phyloP scores from a whole-genome alignment of 345 rosid genomes.

The Dipteronia sinensis region DNA sequence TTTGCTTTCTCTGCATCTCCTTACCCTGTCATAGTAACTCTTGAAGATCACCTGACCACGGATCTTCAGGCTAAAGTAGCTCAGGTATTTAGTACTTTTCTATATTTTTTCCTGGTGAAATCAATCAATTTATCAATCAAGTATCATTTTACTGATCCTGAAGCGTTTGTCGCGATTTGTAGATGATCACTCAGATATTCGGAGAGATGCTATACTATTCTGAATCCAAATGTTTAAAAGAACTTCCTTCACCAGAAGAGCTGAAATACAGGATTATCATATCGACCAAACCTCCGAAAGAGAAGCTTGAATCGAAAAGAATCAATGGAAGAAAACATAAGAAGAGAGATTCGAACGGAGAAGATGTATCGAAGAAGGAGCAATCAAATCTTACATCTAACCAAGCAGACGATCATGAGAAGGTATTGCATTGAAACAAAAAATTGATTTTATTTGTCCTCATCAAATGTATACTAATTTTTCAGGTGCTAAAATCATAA shows the following conservation, averaged over 20 bases:
- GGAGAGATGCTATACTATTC: constrained; percentile 53
- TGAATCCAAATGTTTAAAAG: constrained; percentile 47
- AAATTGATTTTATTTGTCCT: background rate
- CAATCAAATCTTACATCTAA: constrained; percentile 37
- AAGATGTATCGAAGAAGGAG: constrained; percentile 56
- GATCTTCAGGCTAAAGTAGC: constrained; percentile 78
- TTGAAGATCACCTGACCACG: constrained; percentile 76
- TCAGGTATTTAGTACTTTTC: constrained; percentile 43
- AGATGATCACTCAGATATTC: constrained; percentile 63
- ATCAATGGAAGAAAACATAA: constrained; percentile 31
- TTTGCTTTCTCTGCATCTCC: constrained; percentile 66
- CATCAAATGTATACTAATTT: background rate
- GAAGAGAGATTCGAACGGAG: constrained; percentile 40
- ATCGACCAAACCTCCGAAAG: constrained; percentile 70
- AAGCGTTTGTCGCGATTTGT: constrained; percentile 1
- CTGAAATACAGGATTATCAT: constrained; percentile 56
- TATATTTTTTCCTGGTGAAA: constrained; percentile 3
- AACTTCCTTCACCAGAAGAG: constrained; percentile 78
- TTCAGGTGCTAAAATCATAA: background rate
- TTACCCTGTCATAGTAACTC: constrained; percentile 72
- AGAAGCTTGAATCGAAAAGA: constrained; percentile 35
- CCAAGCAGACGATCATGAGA: constrained; percentile 45
- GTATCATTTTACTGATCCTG: constrained; percentile 1
- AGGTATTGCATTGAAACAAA: constrained; percentile 20
- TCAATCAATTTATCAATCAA: background rate